Percentiles rank a stretch among this genome's conserved stretches.
Evolutionary conservation across 148 eudicot species (phyloP).

Genomic region (Cornus florida): DNA sequence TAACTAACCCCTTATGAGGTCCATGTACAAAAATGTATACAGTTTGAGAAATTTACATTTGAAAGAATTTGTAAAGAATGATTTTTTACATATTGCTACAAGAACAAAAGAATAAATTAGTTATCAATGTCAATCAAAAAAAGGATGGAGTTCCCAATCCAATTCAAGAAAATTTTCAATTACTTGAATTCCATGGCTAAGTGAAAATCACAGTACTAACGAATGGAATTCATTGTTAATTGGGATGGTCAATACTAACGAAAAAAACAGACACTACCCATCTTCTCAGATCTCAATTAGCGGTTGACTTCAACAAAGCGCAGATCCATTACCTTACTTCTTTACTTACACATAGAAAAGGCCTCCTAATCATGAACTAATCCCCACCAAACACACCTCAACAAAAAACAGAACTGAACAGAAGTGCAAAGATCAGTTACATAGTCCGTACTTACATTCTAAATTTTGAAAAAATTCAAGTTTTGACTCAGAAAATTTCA

Average conservation of each 20-base stretch:
- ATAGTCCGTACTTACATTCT: conserved; percentile 25
- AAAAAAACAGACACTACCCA: conserved; percentile 27
- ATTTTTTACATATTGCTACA: conserved; percentile 20
- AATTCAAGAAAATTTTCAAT: conserved; percentile 18
- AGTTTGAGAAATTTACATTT: conserved; percentile 43
- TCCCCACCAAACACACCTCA: conserved; percentile 9
- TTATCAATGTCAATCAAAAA: conserved; percentile 27
- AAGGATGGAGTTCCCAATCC: conserved; percentile 16
- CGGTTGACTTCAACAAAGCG: conserved; percentile 26
- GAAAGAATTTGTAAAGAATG: conserved; percentile 23
- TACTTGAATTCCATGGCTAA: conserved; percentile 50
- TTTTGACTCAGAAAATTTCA: neutral
- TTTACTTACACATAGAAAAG: conserved; percentile 21
- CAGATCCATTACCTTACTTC: conserved; percentile 40
- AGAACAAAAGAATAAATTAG: conserved; percentile 60
- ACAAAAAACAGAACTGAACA: neutral
- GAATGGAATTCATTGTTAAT: conserved; percentile 32
- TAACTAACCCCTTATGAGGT: conserved; percentile 25
- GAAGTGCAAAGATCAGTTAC: conserved; percentile 28
- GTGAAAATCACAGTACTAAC: conserved; percentile 31
- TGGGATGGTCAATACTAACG: conserved; percentile 24
- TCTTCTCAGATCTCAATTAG: conserved; percentile 35
- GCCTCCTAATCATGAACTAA: conserved; percentile 9
- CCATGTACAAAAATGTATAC: conserved; percentile 18
- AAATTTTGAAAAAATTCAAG: conserved; percentile 15